These are phyloP conservation scores for Dioscorea dumetorum DNA, from an alignment of 106 monocot genomes.

Conservation along the genomic window DNA sequence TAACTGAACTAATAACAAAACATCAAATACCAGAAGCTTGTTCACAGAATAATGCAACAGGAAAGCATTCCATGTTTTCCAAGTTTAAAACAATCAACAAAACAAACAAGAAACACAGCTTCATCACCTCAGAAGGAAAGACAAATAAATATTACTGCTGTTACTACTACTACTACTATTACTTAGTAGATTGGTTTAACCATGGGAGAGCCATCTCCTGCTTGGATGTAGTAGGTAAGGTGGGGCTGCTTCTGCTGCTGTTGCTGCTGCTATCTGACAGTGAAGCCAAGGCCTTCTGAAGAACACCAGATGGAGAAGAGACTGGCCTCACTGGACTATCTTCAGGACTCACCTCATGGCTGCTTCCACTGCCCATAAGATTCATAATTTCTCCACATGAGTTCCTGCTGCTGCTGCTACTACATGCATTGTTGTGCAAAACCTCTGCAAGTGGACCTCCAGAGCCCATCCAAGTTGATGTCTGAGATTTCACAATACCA, in stretches of 20 bases:
- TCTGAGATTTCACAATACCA: constrained; percentile 8
- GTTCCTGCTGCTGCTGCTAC: background rate
- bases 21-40: too few species aligned
- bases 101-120: too few species aligned
- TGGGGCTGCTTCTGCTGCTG: constrained; percentile 13
- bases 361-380: constrained; percentile 14
- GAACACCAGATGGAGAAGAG: constrained; percentile 28
- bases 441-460: constrained; percentile 50
- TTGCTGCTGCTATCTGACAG: constrained; percentile 37
- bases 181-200: constrained; percentile 15
- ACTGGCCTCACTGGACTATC: constrained; percentile 21
- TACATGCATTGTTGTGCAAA: constrained; percentile 5
- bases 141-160: too few species aligned
- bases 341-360: constrained; percentile 16
- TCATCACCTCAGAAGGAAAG: too few species aligned
- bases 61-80: too few species aligned
- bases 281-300: constrained; percentile 33
- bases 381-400: constrained; percentile 12
- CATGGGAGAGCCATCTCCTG: constrained; percentile 25
- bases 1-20: too few species aligned
- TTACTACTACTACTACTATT: background rate
- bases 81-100: too few species aligned
- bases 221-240: constrained; percentile 8
- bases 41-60: too few species aligned
- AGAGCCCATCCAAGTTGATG: constrained; percentile 18